Evolutionary conservation across 2,329 filamentous ascomycete genomes (phyloP).

Genomic region (Lachnellula subtilissima): DNA sequence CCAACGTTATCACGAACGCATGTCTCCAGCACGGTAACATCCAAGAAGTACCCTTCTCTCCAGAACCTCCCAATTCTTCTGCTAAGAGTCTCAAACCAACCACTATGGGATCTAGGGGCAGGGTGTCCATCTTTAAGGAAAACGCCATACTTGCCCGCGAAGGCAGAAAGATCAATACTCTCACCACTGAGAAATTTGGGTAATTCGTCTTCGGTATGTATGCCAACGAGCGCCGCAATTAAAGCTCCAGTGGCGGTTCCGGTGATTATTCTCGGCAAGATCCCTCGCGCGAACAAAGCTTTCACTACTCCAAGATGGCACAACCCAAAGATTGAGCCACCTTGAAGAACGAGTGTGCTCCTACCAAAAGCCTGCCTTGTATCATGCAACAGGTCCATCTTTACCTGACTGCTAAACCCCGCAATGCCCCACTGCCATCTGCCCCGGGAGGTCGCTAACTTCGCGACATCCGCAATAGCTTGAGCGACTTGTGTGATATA

Average conservation of each 20-base stretch:
- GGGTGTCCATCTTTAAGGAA: slow-evolving; percentile 29
- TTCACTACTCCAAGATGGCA: slow-evolving; percentile 90
- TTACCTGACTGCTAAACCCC: slow-evolving; percentile 45
- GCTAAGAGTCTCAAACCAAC: slow-evolving; percentile 52
- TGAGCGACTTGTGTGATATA: slow-evolving; percentile 83
- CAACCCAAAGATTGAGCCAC: slow-evolving; percentile 84
- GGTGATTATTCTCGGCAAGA: slow-evolving; percentile 85
- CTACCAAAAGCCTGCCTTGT: slow-evolving; percentile 84
- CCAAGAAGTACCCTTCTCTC: slow-evolving; percentile 75
- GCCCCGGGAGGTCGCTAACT: slow-evolving; percentile 52
- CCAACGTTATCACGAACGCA: slow-evolving; percentile 82
- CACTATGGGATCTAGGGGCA: slow-evolving; percentile 35
- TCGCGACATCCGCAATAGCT: slow-evolving; percentile 70
- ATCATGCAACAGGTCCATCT: slow-evolving; percentile 81
- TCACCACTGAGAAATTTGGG: slow-evolving; percentile 71
- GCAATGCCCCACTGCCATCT: slow-evolving; percentile 34
- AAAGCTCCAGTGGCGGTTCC: slow-evolving; percentile 87
- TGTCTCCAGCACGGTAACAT: slow-evolving; percentile 75
- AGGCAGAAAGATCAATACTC: slow-evolving; percentile 77
- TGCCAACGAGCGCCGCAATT: slow-evolving; percentile 81
- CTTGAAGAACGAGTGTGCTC: slow-evolving; percentile 80
- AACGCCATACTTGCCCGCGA: slow-evolving; percentile 43
- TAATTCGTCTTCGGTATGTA: slow-evolving; percentile 82
- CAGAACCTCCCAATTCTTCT: slow-evolving; percentile 66
- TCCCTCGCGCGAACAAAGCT: slow-evolving; percentile 71